phyloP scores from a whole-genome alignment of 75 land plant species.

The Pinus taeda region DNA sequence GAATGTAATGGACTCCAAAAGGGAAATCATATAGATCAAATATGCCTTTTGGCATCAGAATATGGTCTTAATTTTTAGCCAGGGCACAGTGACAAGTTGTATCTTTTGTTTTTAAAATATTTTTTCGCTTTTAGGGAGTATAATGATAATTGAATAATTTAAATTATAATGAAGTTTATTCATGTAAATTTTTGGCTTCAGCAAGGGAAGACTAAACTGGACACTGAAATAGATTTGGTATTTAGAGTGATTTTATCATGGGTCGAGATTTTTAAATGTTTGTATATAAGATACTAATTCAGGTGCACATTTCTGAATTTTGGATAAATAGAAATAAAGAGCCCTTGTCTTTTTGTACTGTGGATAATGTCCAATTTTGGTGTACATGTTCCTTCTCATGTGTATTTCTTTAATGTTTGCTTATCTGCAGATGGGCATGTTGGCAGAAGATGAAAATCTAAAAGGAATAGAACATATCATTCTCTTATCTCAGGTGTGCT shows the following conservation, averaged over 20 bases:
- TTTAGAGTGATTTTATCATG: not conserved
- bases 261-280: not conserved
- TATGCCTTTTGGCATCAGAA: not conserved
- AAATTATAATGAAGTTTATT: not conserved
- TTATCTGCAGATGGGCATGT: conserved; percentile 68
- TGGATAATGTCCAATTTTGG: not conserved
- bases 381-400: not conserved
- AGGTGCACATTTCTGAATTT: not conserved
- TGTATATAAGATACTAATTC: not conserved
- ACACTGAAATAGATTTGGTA: not conserved
- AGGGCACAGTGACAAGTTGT: not conserved
- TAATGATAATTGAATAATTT: not conserved
- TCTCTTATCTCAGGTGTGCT: conserved; percentile 82
- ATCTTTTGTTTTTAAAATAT: not conserved
- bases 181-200: not conserved
- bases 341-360: not conserved
- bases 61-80: not conserved
- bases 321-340: not conserved
- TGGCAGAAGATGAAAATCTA: conserved; percentile 41
- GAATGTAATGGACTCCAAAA: not conserved
- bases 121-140: not conserved
- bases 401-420: not conserved
- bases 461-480: conserved; percentile 78
- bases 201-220: not conserved
- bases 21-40: not conserved